These are phyloP conservation scores for Lipomyces orientalis DNA, from an alignment of 805 yeast genomes.

Conservation along the genomic window DNA sequence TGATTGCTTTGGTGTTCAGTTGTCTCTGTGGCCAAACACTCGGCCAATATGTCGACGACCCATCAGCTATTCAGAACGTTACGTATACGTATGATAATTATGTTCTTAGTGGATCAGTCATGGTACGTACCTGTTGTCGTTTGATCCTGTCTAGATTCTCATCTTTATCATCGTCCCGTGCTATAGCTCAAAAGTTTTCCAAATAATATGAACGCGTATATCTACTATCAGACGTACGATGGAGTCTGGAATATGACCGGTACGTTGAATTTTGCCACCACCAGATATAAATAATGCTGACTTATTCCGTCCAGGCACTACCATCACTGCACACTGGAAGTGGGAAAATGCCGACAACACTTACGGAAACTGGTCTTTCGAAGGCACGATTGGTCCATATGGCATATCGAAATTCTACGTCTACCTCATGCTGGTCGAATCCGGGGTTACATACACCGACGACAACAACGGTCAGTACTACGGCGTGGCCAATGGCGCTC, in stretches of 20 bases:
- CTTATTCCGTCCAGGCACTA: neutral
- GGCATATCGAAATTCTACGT: conserved; percentile 6
- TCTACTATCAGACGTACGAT: neutral
- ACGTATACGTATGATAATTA: neutral
- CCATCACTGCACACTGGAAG: conserved; percentile 4
- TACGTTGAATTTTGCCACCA: neutral
- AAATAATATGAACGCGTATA: neutral
- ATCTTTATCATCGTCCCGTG: neutral
- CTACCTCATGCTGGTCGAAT: neutral
- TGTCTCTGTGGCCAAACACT: neutral
- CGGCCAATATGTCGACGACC: conserved; percentile 5
- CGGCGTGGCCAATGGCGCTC: neutral
- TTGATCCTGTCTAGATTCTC: neutral
- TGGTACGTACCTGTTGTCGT: neutral
- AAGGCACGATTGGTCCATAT: neutral
- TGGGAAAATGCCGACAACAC: neutral
- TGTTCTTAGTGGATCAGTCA: conserved; percentile 1
- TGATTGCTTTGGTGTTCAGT: neutral
- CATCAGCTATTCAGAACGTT: conserved; percentile 1
- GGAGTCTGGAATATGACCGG: conserved; percentile 5
- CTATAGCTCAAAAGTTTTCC: neutral
- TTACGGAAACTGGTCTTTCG: conserved; percentile 5
- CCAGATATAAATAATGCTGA: neutral
- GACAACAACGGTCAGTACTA: conserved; percentile 1
- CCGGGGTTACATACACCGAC: neutral